phyloP scores from a whole-genome alignment of 495 filamentous ascomycete genomes.

The Penicillium fimorum region DNA sequence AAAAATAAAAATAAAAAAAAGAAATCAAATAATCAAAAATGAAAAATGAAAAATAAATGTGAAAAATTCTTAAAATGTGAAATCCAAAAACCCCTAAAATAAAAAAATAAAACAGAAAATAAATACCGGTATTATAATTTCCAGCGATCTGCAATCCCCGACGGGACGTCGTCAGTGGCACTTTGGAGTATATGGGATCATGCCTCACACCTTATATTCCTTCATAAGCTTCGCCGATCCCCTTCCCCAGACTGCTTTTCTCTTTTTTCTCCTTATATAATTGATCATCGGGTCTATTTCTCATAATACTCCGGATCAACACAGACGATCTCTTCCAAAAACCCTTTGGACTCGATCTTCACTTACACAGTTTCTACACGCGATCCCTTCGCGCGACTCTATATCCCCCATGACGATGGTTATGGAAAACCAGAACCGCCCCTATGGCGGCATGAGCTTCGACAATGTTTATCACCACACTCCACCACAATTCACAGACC shows the following conservation, averaged over 20 bases:
- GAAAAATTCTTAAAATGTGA: neutral
- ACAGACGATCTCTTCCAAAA: conserved; percentile 19
- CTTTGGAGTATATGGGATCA: conserved; percentile 26
- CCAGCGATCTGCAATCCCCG: conserved; percentile 48
- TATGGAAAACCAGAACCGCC: conserved; percentile 82
- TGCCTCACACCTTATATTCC: conserved; percentile 38
- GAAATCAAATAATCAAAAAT: conserved; percentile 6
- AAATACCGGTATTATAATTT: conserved; percentile 19
- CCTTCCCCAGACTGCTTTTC: conserved; percentile 50
- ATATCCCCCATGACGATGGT: conserved; percentile 74
- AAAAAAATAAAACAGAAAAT: conserved; percentile 8
- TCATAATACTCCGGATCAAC: conserved; percentile 24
- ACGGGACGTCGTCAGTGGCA: conserved; percentile 51
- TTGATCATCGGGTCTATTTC: conserved; percentile 32
- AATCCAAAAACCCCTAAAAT: neutral
- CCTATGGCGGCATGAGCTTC: conserved; percentile 77
- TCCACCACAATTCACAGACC: conserved; percentile 87
- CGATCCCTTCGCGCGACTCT: conserved; percentile 23
- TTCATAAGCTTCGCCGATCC: conserved; percentile 82
- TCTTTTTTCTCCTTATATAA: conserved; percentile 28
- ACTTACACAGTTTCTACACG: conserved; percentile 15
- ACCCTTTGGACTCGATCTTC: neutral
- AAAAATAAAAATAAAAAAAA: conserved; percentile 8
- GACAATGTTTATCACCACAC: conserved; percentile 72
- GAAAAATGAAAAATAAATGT: neutral